These are phyloP conservation scores for Apostasia shenzhenica DNA, from an alignment of 106 monocot species.

Conservation along the genomic window DNA sequence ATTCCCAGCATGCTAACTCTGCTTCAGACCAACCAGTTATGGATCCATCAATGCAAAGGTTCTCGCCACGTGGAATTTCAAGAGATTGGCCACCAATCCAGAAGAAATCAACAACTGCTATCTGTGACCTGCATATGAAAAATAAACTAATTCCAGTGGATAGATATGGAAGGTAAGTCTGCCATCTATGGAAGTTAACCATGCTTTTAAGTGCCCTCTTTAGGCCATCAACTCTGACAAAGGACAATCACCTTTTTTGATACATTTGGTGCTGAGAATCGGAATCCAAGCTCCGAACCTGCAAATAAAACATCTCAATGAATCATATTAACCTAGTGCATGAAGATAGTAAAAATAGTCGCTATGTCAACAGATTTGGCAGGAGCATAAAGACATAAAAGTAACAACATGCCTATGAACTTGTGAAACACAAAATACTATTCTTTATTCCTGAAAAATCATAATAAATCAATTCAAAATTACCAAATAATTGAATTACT, in stretches of 20 bases:
- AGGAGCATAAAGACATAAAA: too few relatives aligned
- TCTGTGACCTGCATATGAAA: constrained; percentile 56
- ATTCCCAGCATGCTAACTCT: constrained; percentile 48
- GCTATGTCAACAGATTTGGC: too few relatives aligned
- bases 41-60: constrained; percentile 7
- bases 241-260: constrained; percentile 51
- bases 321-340: too few relatives aligned
- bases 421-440: too few relatives aligned
- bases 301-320: constrained; percentile 5
- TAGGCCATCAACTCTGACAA: neutral
- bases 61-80: constrained; percentile 17
- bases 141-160: neutral
- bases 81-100: constrained; percentile 42
- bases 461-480: too few relatives aligned
- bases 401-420: too few relatives aligned
- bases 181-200: neutral
- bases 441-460: too few relatives aligned
- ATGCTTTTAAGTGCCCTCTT: neutral
- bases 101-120: constrained; percentile 64
- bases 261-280: constrained; percentile 75
- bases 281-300: constrained; percentile 74
- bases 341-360: too few relatives aligned
- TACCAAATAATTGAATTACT: too few relatives aligned
- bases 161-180: neutral
- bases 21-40: constrained; percentile 15